Evolutionary conservation across 345 rosid species (phyloP), one percentile per base, ranked within the genome.

Genomic region (Boechera retrofracta): DNA sequence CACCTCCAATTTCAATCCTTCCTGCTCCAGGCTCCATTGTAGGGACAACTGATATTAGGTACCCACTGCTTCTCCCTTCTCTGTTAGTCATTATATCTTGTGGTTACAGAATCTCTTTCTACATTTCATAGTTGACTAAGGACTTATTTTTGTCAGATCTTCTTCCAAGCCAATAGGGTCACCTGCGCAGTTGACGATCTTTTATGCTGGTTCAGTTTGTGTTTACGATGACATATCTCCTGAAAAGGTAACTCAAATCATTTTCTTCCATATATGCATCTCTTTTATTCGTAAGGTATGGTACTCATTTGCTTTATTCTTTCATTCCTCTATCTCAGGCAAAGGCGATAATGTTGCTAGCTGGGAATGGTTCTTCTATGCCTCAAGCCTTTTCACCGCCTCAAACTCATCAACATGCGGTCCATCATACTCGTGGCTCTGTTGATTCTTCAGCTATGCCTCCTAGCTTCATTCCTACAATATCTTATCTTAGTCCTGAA

Each of bases 281-380:
- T 16, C 35, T 7, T 51, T 39, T 15, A 1, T 18, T 15, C 11
- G 18, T 75, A 5, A 31, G 16, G 29, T 11, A n/a, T 33, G 74
- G 36, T 42, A 42, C 60, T 57, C 38, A 12, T 72, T 81, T 71
- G 42, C 48, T 72, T 65, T 28, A 28, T 81, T 69, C 12, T 36
- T 49, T 86, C 48, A 73, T 78, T 56, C 44, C 35, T 71, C 7
- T 56, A 9, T 74, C 68, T 32, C 87, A 91, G 94, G 97, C 97
- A 29, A 89, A 86, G 51, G 92, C 92, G 47, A 86, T 91, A 72
- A 86, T 91, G 97, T 81, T 89, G 71, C 79, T 86, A 80, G 97
- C 97, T 70, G 89, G 92, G 76, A 86, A 85, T 56, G 86, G 88
- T 21, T 77, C 87, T 54, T 61, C 87, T 66, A 56, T 77, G 31